Base-by-base conservation (phyloP, 1,139 yeast species). In the Taphrina flavorubra region DNA sequence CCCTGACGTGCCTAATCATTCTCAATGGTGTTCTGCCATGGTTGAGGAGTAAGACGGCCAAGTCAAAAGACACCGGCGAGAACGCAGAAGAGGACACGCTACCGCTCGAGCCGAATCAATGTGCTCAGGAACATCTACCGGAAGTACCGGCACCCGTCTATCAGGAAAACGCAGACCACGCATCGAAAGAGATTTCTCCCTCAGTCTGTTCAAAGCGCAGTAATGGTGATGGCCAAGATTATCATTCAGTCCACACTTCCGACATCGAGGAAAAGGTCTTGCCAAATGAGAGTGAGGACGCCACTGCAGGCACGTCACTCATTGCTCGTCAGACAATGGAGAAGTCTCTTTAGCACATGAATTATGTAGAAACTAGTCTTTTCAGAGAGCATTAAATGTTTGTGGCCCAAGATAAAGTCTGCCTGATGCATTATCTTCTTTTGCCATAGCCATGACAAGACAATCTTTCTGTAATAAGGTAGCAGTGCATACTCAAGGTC, bases 1-100 rank as follows among this genome's bases (percentile, higher is more conserved):
- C 73, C 6, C 71, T 77, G 20, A 74, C 74, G 10, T 6, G 75
- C 6, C 69, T 77, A 58, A 75, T 77, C 57, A 39, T 76, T 16
- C 70, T 71, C 49, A 72, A 73, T 56, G 72, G 70, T 14, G 31
- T 72, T n/a, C 40, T 62, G 25, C 66, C 66, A 25, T 53, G 53
- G 53, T 25, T 49, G 36, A 7, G 36, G 7, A 20, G n/a, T 14
- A 49, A 49, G 36, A 18, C 53, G 11, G n/a, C n/a, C 36, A 49
- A 18, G n/a, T 6, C 47, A 13, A 44, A 44, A 44, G 8, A 4
- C n/a, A 44, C 18, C 16, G 2, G 16, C n/a, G 47, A 44, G 4
- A 44, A 44, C 18, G 47, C 47, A 44, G 47, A 44, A 2, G 47
- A 44, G n/a, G 47, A 44, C 47, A 44, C 47, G n/a, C 47, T 44